phyloP scores from a whole-genome alignment of 352 stramenopile species.

The Pythium phragmiticola region DNA sequence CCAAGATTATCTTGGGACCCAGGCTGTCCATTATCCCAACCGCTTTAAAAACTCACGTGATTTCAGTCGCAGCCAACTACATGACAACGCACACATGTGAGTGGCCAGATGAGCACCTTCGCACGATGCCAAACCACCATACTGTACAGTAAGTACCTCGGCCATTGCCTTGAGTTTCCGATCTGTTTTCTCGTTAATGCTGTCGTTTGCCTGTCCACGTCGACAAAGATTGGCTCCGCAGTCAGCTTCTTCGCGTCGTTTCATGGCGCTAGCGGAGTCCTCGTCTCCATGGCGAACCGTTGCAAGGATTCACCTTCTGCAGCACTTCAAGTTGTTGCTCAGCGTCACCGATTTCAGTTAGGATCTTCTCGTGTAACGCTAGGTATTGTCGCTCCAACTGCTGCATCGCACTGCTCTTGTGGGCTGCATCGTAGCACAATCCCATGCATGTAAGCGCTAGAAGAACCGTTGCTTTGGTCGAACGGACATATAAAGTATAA shows the following conservation, averaged over 20 bases:
- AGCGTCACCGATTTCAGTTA: constrained; percentile 25
- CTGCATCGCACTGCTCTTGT: constrained; percentile 24
- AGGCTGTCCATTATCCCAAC: no score
- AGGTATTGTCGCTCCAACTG: constrained; percentile 30
- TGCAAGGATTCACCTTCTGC: constrained; percentile 24
- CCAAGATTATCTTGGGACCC: no score
- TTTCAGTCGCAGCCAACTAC: constrained; percentile 30
- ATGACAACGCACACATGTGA: background rate
- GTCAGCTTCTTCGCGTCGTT: constrained; percentile 8
- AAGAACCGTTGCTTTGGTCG: constrained; percentile 12
- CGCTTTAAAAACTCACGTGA: constrained; percentile 19
- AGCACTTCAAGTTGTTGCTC: constrained; percentile 29
- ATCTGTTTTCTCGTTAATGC: constrained; percentile 30
- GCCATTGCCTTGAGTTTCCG: constrained; percentile 22
- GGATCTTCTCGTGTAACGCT: constrained; percentile 28
- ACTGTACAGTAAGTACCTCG: constrained; percentile 18
- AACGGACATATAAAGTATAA: background rate
- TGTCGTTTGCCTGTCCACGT: constrained; percentile 26
- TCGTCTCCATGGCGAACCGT: constrained; percentile 13
- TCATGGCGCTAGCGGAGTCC: background rate
- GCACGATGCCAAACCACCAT: background rate
- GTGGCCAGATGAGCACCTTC: background rate
- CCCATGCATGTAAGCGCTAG: constrained; percentile 7
- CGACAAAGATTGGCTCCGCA: background rate
- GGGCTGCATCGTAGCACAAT: constrained; percentile 23